Conservation (phyloP, 352 stramenopile genomes). For the Pythium sukuiense region DNA sequence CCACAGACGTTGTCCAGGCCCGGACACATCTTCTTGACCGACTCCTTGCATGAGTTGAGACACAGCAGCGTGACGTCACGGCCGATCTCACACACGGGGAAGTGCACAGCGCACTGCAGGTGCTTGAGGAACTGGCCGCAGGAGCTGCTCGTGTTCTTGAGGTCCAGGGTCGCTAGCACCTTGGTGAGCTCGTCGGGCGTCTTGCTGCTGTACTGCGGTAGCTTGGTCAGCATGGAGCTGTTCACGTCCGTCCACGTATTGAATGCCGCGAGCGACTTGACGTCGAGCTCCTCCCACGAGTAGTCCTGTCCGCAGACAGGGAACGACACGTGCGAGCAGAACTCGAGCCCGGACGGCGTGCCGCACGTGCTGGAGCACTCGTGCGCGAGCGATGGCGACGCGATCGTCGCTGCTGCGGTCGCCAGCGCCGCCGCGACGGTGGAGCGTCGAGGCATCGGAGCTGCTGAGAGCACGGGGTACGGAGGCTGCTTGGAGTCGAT, state of each 20-base stretch:
- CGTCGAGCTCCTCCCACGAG: slow-evolving; percentile 66
- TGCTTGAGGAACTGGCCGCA: slow-evolving; percentile 59
- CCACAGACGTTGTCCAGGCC: slow-evolving; percentile 61
- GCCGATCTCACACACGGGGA: slow-evolving; percentile 82
- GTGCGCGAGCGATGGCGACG: slow-evolving; percentile 19
- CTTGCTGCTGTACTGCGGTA: slow-evolving; percentile 56
- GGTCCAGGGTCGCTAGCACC: slow-evolving; percentile 47
- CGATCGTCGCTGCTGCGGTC: slow-evolving; percentile 8
- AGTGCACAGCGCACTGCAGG: slow-evolving; percentile 71
- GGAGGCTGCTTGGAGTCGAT: background rate
- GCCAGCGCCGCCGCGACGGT: slow-evolving; percentile 20
- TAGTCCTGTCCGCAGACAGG: slow-evolving; percentile 55
- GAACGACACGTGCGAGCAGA: slow-evolving; percentile 83
- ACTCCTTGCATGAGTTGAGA: slow-evolving; percentile 56
- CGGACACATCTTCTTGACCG: slow-evolving; percentile 60
- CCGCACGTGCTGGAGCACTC: slow-evolving; percentile 80
- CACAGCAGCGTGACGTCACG: slow-evolving; percentile 68
- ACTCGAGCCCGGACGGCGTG: slow-evolving; percentile 64
- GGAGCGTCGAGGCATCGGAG: slow-evolving; percentile 1
- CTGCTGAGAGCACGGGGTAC: background rate
- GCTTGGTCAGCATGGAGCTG: slow-evolving; percentile 31
- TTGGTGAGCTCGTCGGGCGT: slow-evolving; percentile 36
- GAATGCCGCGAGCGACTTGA: slow-evolving; percentile 40
- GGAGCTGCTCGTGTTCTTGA: slow-evolving; percentile 59
- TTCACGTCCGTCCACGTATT: slow-evolving; percentile 54